A percentile compares a stretch with the other conserved stretches of the same genome.
phyloP scores from a whole-genome alignment of 805 yeast species.

The Suhomyces prunicola region DNA sequence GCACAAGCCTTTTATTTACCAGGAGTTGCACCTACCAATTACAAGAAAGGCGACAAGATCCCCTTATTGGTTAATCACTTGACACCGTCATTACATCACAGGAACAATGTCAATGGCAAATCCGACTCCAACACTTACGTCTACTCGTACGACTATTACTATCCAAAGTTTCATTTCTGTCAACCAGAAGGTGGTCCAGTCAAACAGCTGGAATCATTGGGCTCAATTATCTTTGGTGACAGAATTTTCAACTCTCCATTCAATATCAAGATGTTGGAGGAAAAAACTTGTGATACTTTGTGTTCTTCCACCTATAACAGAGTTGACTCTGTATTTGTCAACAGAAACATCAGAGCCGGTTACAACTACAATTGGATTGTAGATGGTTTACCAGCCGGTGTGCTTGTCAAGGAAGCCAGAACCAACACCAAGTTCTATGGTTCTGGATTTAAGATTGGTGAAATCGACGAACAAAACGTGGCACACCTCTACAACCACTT shows the following conservation, averaged over 20 bases:
- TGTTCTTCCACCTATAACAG: constrained; percentile 62
- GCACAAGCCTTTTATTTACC: constrained; percentile 77
- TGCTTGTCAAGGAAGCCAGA: constrained; percentile 50
- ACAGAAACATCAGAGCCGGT: constrained; percentile 74
- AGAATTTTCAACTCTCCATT: constrained; percentile 92
- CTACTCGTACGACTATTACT: constrained; percentile 80
- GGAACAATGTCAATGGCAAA: constrained; percentile 20
- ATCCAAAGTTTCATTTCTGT: constrained; percentile 81
- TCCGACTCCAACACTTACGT: constrained; percentile 51
- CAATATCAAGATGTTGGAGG: constrained; percentile 71
- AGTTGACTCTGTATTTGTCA: constrained; percentile 70
- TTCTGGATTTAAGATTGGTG: constrained; percentile 79
- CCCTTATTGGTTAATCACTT: constrained; percentile 86
- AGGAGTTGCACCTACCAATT: constrained; percentile 94
- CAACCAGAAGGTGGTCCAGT: constrained; percentile 60
- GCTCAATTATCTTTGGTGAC: constrained; percentile 93
- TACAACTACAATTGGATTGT: constrained; percentile 89
- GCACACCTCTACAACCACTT: constrained; percentile 79
- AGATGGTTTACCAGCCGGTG: constrained; percentile 94
- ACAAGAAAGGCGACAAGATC: constrained; percentile 65
- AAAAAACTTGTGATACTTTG: constrained; percentile 62
- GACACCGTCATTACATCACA: constrained; percentile 65
- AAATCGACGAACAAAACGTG: constrained; percentile 50
- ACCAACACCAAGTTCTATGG: constrained; percentile 67
- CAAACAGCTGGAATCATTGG: constrained; percentile 85